Evolutionary conservation across 2,329 filamentous ascomycete genomes (phyloP), one percentile per base, ranked within the genome.

Genomic region (Plectosphaerella plurivora): DNA sequence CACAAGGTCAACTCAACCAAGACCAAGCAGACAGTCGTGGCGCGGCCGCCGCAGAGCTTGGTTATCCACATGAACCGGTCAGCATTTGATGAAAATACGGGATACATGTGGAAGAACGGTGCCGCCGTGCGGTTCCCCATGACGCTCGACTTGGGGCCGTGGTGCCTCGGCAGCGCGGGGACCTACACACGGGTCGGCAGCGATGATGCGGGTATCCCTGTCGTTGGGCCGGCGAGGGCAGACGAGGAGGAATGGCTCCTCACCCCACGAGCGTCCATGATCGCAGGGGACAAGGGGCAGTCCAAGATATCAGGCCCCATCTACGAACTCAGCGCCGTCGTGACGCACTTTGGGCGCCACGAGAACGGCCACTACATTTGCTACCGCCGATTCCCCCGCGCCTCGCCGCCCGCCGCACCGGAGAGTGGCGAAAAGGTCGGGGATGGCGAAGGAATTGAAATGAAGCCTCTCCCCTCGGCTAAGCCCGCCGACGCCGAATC

Each of bases 281-380:
- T 94, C 16, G 78, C 85, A 1, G 81, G 80, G 5, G 74, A 76
- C 45, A 60, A 68, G 39, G 63, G 64, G 3, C 70, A 73, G 9
- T 84, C 81, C 2, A 77, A 73, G 55, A 70, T 82, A 9, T 72
- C 72, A 0, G 82, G 83, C 3, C 77, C 76, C 25, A 74, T 86
- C 1, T 97, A 96, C 65, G 83, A 89, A 63, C 75, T 97, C 15
- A 83, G 88, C 50, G 91, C 92, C 28, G 88, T 93, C 0, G 82
- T 97, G 10, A 94, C 91, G 1, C 94, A 97, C 65, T 89, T 88
- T 56, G 94, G 94, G 4, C 80, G 88, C 33, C 94, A 97, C 66
- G 91, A 97, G 56, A 96, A 96, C 61, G 94, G 94, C 0, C 94
- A 99, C 70, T 97, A 99, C 61, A 85, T 97, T 39, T 96, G 91